Evolutionary conservation across 2,329 filamentous ascomycete genomes (phyloP).

Genomic region (Xylogone sp.): DNA sequence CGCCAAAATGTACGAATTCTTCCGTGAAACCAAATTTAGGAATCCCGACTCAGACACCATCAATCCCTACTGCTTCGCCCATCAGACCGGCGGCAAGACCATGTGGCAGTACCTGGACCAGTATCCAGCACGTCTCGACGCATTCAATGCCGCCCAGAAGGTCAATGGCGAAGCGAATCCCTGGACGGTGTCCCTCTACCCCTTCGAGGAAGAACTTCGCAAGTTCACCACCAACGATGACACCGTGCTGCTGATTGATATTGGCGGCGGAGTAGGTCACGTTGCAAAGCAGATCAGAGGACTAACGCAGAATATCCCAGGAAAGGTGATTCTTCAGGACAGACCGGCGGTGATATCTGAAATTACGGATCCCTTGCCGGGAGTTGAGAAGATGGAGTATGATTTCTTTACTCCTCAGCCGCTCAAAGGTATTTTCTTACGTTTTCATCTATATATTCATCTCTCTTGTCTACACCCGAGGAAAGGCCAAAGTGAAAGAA

Average conservation of each 20-base stretch:
- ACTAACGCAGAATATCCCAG: slow-evolving; percentile 1
- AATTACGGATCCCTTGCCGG: not conserved
- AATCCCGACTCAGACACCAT: slow-evolving; percentile 15
- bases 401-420: slow-evolving; percentile 32
- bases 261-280: slow-evolving; percentile 14
- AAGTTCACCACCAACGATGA: slow-evolving; percentile 15
- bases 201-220: slow-evolving; percentile 17
- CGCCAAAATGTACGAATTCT: slow-evolving; percentile 18
- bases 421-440: slow-evolving; percentile 14
- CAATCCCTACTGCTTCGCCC: slow-evolving; percentile 25
- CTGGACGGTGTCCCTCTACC: slow-evolving; percentile 13
- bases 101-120: slow-evolving; percentile 24
- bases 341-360: slow-evolving; percentile 11
- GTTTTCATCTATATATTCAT: not conserved
- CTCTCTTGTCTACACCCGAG: too few species aligned
- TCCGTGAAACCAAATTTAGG: slow-evolving; percentile 15
- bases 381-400: slow-evolving; percentile 25
- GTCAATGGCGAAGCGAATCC: slow-evolving; percentile 11
- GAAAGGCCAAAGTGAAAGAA: too few species aligned
- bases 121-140: slow-evolving; percentile 20
- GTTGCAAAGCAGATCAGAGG: not conserved
- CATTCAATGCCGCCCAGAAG: slow-evolving; percentile 25
- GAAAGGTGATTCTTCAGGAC: slow-evolving; percentile 21
- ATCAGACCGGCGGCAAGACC: slow-evolving; percentile 16
- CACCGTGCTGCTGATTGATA: slow-evolving; percentile 18